A percentile compares a stretch with the other conserved stretches of the same genome.
Evolutionary conservation across 2,329 filamentous ascomycete genomes (phyloP).

Genomic region (Cladophialophora bantiana): DNA sequence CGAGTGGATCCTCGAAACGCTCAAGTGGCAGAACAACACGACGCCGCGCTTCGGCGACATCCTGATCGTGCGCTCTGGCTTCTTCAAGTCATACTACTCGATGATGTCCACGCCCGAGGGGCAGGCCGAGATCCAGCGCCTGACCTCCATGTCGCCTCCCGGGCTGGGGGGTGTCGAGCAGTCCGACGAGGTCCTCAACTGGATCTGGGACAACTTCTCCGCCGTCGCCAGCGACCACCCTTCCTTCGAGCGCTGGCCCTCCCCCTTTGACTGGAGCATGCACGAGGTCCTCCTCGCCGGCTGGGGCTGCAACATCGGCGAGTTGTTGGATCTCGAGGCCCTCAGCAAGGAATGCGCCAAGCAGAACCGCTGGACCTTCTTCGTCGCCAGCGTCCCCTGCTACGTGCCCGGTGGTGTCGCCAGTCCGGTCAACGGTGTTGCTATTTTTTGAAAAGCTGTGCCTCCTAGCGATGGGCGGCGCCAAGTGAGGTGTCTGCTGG

Average conservation of each 20-base stretch:
- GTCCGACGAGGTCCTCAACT: conserved; percentile 44
- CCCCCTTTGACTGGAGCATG: conserved; percentile 38
- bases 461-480: no score
- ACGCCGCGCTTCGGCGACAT: conserved; percentile 42
- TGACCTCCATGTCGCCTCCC: conserved; percentile 35
- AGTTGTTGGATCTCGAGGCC: conserved; percentile 51
- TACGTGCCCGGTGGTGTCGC: conserved; percentile 41
- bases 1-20: conserved; percentile 39
- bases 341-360: conserved; percentile 49
- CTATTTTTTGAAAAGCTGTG: conserved; percentile 36
- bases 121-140: conserved; percentile 35
- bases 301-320: conserved; percentile 44
- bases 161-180: conserved; percentile 45
- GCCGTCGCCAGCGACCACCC: conserved; percentile 47
- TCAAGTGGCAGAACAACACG: conserved; percentile 38
- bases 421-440: conserved; percentile 41
- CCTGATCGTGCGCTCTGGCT: conserved; percentile 43
- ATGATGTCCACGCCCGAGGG: conserved; percentile 32
- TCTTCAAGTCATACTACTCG: conserved; percentile 39
- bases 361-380: conserved; percentile 54
- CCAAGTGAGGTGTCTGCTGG: no score
- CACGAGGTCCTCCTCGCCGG: conserved; percentile 44
- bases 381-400: conserved; percentile 51
- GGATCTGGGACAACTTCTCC: conserved; percentile 49
- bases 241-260: conserved; percentile 43